Conservation (phyloP, 768 basidiomycete species). For the Agrocybe pediades region DNA sequence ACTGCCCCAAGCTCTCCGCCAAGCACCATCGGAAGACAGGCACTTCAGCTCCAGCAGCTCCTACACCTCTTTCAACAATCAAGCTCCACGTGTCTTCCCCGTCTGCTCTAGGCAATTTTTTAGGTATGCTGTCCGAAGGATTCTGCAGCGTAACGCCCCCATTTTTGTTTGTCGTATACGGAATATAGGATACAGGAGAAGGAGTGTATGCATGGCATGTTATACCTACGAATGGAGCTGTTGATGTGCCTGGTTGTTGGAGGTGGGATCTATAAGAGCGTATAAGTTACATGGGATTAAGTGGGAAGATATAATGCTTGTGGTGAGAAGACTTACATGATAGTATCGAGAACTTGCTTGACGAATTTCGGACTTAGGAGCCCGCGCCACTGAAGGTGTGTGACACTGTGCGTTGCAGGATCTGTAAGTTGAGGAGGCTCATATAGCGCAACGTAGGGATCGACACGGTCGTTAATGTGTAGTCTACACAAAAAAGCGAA, state of each 20-base stretch:
- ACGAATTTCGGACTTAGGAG: slow-evolving; percentile 55
- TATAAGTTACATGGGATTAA: neutral
- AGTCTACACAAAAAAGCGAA: slow-evolving; percentile 41
- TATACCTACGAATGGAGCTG: slow-evolving; percentile 39
- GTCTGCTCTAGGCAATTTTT: slow-evolving; percentile 45
- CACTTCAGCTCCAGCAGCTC: slow-evolving; percentile 43
- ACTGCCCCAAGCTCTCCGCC: slow-evolving; percentile 43
- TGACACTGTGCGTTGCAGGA: slow-evolving; percentile 41
- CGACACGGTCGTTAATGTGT: slow-evolving; percentile 60
- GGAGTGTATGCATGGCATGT: slow-evolving; percentile 43
- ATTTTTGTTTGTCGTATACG: slow-evolving; percentile 22
- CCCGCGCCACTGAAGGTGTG: slow-evolving; percentile 63
- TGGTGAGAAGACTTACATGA: slow-evolving; percentile 38
- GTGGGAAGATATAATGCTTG: neutral
- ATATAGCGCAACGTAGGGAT: slow-evolving; percentile 72
- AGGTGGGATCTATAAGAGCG: slow-evolving; percentile 6
- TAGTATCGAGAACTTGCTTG: slow-evolving; percentile 47
- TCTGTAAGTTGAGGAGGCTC: slow-evolving; percentile 47
- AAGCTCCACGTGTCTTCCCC: slow-evolving; percentile 59
- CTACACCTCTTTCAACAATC: slow-evolving; percentile 29
- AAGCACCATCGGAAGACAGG: slow-evolving; percentile 38
- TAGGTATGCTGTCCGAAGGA: slow-evolving; percentile 38
- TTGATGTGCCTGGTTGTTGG: neutral
- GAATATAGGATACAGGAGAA: slow-evolving; percentile 56
- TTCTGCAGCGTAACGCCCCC: slow-evolving; percentile 21